phyloP scores from a whole-genome alignment of 2,329 filamentous ascomycete species.

The Cercospora berteroae region DNA sequence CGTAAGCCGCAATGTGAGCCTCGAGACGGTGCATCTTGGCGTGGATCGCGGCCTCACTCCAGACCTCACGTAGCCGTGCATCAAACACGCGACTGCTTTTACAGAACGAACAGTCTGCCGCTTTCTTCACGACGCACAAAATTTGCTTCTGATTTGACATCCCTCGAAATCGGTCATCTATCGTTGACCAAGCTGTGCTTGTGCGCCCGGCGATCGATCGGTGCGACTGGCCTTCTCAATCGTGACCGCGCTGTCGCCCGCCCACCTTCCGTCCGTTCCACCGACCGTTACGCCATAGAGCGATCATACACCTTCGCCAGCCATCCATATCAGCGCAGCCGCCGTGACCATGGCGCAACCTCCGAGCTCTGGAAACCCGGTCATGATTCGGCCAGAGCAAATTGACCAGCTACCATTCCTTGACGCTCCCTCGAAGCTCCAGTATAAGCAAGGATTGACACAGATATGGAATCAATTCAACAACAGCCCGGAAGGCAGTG shows the following conservation, averaged over 20 bases:
- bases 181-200: background rate
- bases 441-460: slow-evolving; percentile 55
- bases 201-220: background rate
- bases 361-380: background rate
- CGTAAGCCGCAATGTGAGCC: background rate
- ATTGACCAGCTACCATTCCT: slow-evolving; percentile 55
- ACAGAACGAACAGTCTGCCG: background rate
- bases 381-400: slow-evolving; percentile 51
- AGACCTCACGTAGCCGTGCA: background rate
- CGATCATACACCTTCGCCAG: background rate
- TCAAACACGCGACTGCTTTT: background rate
- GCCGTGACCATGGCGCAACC: slow-evolving; percentile 14
- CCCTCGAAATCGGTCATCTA: background rate
- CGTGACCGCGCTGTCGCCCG: background rate
- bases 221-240: background rate
- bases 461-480: slow-evolving; percentile 56
- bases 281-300: background rate
- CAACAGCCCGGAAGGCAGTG: slow-evolving; percentile 48
- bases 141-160: background rate
- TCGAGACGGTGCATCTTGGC: background rate
- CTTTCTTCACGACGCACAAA: background rate
- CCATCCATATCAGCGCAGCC: background rate
- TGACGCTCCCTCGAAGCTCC: slow-evolving; percentile 54
- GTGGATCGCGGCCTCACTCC: background rate
- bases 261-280: background rate